phyloP scores from a whole-genome alignment of 2,329 filamentous ascomycete genomes.

The Torrubiella hemipterigena region DNA sequence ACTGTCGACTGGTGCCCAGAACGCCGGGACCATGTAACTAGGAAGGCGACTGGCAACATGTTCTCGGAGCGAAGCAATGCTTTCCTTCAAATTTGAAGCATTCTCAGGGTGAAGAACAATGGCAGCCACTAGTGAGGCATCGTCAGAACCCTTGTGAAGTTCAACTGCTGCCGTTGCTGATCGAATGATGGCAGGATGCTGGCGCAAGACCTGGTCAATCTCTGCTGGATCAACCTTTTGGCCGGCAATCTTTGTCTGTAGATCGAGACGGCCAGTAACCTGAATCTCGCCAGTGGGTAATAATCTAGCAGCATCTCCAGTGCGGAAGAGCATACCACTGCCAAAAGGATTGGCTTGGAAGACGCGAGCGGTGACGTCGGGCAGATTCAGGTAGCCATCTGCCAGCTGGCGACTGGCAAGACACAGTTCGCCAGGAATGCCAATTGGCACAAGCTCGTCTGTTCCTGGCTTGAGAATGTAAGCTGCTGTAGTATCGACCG shows the following conservation, averaged over 20 bases:
- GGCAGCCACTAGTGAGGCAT: background rate
- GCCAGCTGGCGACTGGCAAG: constrained; percentile 9
- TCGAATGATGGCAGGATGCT: background rate
- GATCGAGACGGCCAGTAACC: constrained; percentile 11
- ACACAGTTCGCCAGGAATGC: constrained; percentile 10
- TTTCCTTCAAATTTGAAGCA: no score
- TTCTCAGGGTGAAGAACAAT: background rate
- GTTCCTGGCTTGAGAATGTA: constrained; percentile 5
- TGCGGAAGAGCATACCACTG: constrained; percentile 8
- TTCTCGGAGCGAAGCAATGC: no score
- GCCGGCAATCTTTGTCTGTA: constrained; percentile 13
- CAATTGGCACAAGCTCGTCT: constrained; percentile 5
- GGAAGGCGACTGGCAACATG: constrained; percentile 8
- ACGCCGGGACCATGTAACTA: constrained; percentile 13
- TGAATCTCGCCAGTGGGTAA: constrained; percentile 8
- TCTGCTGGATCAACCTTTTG: constrained; percentile 8
- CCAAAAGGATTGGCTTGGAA: constrained; percentile 9
- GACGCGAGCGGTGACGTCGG: constrained; percentile 5
- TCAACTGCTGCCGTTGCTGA: background rate
- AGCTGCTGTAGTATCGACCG: constrained; percentile 3
- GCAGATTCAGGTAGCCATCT: constrained; percentile 9
- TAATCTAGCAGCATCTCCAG: constrained; percentile 10
- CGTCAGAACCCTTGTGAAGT: background rate
- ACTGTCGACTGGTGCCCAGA: constrained; percentile 10
- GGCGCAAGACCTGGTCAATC: constrained; percentile 1